These are phyloP conservation scores for Tuber calosporum DNA, from an alignment of 495 filamentous ascomycete genomes.

Conservation along the genomic window DNA sequence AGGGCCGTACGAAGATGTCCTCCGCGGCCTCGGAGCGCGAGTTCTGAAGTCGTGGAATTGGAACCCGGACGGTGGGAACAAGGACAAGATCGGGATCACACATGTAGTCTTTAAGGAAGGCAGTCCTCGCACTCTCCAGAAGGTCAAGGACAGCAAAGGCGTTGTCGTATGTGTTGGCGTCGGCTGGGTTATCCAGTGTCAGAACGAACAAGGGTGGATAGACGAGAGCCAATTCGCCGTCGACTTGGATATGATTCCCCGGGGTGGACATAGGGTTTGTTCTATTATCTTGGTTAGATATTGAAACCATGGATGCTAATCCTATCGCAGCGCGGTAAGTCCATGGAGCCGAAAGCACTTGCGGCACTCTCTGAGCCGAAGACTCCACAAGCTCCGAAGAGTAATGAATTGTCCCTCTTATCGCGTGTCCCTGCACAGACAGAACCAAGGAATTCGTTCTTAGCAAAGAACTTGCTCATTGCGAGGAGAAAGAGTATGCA, in stretches of 20 bases:
- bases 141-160: constrained; percentile 66
- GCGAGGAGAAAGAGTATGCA: constrained; percentile 75
- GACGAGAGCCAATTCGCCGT: constrained; percentile 57
- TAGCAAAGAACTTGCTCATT: constrained; percentile 62
- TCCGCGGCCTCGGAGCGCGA: constrained; percentile 76
- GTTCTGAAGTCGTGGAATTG: constrained; percentile 79
- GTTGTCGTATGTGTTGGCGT: constrained; percentile 78
- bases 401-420: constrained; percentile 36
- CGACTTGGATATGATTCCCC: constrained; percentile 34
- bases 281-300: background rate
- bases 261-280: constrained; percentile 40
- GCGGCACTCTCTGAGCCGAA: constrained; percentile 50
- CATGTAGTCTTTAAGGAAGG: constrained; percentile 96
- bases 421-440: constrained; percentile 58
- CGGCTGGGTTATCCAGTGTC: constrained; percentile 71
- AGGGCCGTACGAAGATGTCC: constrained; percentile 70
- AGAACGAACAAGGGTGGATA: constrained; percentile 53
- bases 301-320: constrained; percentile 60
- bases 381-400: constrained; percentile 23
- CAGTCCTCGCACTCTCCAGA: constrained; percentile 75
- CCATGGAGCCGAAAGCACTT: constrained; percentile 79
- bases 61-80: constrained; percentile 54
- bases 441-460: constrained; percentile 42
- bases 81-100: constrained; percentile 68
- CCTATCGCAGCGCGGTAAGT: constrained; percentile 71